These are phyloP conservation scores for Termitomyces sp. DNA, from an alignment of 768 basidiomycete species.

Conservation along the genomic window DNA sequence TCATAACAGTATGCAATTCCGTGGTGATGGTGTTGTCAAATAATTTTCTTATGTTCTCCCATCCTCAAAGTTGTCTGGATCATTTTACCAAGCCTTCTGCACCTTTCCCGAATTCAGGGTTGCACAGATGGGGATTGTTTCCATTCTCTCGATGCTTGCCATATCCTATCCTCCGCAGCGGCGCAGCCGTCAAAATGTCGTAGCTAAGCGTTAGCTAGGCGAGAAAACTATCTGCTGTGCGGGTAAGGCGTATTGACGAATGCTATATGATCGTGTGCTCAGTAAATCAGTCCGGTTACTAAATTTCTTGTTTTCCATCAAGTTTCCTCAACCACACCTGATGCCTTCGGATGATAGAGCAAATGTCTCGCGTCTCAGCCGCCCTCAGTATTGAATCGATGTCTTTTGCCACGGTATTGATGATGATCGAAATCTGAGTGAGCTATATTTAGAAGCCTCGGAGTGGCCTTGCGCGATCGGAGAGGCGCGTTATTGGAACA, in stretches of 20 bases:
- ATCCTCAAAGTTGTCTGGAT: not conserved
- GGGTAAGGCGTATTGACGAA: not conserved
- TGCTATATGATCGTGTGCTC: not conserved
- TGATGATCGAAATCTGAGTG: constrained; percentile 1
- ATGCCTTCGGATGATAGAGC: not conserved
- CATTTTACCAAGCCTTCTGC: not conserved
- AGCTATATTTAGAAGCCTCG: constrained; percentile 7
- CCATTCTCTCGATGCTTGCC: not conserved
- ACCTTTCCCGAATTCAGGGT: not conserved
- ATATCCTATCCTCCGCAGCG: not conserved
- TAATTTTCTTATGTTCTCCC: not conserved
- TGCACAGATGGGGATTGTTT: not conserved
- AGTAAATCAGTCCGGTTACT: not conserved
- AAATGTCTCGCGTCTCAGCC: constrained; percentile 1
- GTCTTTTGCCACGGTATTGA: not conserved
- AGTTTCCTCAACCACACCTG: not conserved
- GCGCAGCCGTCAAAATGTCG: not conserved
- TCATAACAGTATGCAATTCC: not conserved
- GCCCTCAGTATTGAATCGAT: not conserved
- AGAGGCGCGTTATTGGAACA: not conserved
- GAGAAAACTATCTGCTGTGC: not conserved
- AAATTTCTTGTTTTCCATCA: not conserved
- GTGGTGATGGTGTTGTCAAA: not conserved
- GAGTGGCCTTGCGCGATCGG: constrained; percentile 3
- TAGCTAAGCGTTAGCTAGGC: not conserved